A percentile compares a stretch with the other conserved stretches of the same genome.
Evolutionary conservation across 1,139 yeast species (phyloP).

Genomic region (Arxiozyma telluris): DNA sequence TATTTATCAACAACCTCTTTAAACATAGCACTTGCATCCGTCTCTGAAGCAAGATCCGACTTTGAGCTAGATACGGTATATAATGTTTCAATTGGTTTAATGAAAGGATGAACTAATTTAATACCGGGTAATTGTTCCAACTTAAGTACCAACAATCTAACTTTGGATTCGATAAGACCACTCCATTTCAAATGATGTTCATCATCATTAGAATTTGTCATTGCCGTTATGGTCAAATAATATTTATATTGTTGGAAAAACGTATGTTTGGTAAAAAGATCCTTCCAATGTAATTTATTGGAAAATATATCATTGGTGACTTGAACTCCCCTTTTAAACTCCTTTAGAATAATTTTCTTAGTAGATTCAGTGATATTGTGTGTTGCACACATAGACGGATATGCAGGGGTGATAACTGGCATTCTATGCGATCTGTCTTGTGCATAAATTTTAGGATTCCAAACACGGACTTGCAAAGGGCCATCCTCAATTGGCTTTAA

Average conservation of each 20-base stretch:
- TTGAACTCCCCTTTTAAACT: slow-evolving; percentile 64
- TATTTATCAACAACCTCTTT: slow-evolving; percentile 41
- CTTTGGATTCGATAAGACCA: slow-evolving; percentile 84
- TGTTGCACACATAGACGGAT: slow-evolving; percentile 99
- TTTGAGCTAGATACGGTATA: slow-evolving; percentile 50
- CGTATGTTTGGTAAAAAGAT: slow-evolving; percentile 65
- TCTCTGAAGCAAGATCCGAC: slow-evolving; percentile 45
- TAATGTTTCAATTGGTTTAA: slow-evolving; percentile 59
- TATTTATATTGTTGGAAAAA: slow-evolving; percentile 79
- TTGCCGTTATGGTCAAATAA: slow-evolving; percentile 73
- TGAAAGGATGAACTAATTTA: slow-evolving; percentile 80
- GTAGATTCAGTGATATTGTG: slow-evolving; percentile 89
- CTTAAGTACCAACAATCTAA: slow-evolving; percentile 72
- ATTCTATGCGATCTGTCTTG: slow-evolving; percentile 82
- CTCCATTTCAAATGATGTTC: slow-evolving; percentile 87
- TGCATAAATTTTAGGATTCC: slow-evolving; percentile 90
- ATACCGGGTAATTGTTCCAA: slow-evolving; percentile 70
- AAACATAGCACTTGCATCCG: slow-evolving; percentile 35
- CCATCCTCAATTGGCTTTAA: slow-evolving; percentile 93
- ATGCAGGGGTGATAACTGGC: slow-evolving; percentile 99
- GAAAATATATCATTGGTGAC: slow-evolving; percentile 59
- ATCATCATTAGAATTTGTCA: slow-evolving; percentile 54
- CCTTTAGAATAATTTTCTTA: slow-evolving; percentile 66
- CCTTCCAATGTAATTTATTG: slow-evolving; percentile 65
- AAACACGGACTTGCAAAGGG: slow-evolving; percentile 87